Evolutionary conservation across 257 asterid genomes (phyloP).

Genomic region (Jacaranda mimosifolia): DNA sequence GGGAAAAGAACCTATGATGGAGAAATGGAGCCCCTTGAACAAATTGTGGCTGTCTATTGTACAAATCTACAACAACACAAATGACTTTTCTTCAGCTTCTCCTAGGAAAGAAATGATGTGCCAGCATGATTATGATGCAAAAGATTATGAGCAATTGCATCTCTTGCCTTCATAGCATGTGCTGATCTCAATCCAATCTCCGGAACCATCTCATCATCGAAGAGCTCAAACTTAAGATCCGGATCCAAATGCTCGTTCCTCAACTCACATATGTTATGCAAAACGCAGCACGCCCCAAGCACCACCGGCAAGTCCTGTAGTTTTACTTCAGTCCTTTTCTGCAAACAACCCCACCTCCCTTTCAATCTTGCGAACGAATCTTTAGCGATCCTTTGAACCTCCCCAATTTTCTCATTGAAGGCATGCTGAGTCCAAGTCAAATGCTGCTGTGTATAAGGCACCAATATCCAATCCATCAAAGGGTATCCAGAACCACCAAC

Average conservation of each 20-base stretch:
- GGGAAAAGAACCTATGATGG: neutral
- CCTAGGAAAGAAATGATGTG: conserved; percentile 73
- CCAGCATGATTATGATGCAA: conserved; percentile 93
- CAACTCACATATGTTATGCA: conserved; percentile 91
- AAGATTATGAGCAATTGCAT: conserved; percentile 83
- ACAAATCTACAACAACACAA: neutral
- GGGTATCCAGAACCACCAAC: conserved; percentile 85
- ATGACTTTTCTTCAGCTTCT: neutral
- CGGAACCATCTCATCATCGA: conserved; percentile 90
- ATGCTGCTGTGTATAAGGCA: conserved; percentile 81
- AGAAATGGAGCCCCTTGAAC: neutral
- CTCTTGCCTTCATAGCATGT: conserved; percentile 74
- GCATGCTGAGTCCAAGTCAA: conserved; percentile 95
- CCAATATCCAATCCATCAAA: conserved; percentile 89
- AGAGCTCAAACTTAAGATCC: conserved; percentile 56
- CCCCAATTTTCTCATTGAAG: conserved; percentile 81
- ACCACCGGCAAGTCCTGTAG: conserved; percentile 91
- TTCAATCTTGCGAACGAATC: conserved; percentile 76
- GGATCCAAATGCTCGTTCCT: conserved; percentile 70
- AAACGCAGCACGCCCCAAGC: conserved; percentile 92
- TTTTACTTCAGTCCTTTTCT: conserved; percentile 86
- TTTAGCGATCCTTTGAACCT: conserved; percentile 57
- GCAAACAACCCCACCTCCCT: conserved; percentile 92
- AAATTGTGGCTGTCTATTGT: conserved; percentile 1
- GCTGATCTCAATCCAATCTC: conserved; percentile 75